Base-by-base conservation (phyloP, 169 alveolate genomes). In the Eimeria falciformis region DNA sequence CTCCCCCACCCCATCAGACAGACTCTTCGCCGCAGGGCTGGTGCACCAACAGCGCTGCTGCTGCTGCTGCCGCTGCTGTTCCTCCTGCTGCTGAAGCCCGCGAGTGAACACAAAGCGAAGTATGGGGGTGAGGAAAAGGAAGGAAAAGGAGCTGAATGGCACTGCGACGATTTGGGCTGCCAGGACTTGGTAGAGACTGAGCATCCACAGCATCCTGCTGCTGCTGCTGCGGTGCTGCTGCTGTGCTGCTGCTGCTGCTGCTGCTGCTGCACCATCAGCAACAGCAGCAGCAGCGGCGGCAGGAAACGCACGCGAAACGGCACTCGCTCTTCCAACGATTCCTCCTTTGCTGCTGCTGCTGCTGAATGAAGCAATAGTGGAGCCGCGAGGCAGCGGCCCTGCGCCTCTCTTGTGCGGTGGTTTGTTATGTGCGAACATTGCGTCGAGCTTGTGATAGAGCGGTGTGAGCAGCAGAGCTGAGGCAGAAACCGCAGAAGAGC, bases 391-490 rank as follows among this genome's bases (percentile, higher is more conserved):
- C n/a, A n/a, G n/a, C n/a, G 45, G 46, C 29, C 47, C 78, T 66
- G 40, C 78, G 29, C 17, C 37, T 21, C 58, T 33, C 25, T 40
- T 17, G 62, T 17, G 83, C 83, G 55, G 18, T 50, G 62, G 62
- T 14, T 50, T 71, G 55, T 71, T 71, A 37, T 71, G 83, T n/a
- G 83, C 83, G 33, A 71, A 56, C 83, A 71, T 71, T 11, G 83
- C 83, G 9, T 71, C 83, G 83, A 71, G 83, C 62, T 71, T 71
- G 83, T 71, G 83, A 40, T 71, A 71, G 58, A 71, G 33, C 0
- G 83, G 83, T 18, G 83, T 71, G 58, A 71, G 83, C 55, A 71
- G 83, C 18, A 71, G 56, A 1, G 83, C 83, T 71, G 83, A 53
- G 33, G 55, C 83, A 71, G 53, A 11, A 14, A 29, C 7, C 25